These are phyloP conservation scores for Schizochytrium sp. DNA, from an alignment of 108 stramenopile species.

Conservation along the genomic window DNA sequence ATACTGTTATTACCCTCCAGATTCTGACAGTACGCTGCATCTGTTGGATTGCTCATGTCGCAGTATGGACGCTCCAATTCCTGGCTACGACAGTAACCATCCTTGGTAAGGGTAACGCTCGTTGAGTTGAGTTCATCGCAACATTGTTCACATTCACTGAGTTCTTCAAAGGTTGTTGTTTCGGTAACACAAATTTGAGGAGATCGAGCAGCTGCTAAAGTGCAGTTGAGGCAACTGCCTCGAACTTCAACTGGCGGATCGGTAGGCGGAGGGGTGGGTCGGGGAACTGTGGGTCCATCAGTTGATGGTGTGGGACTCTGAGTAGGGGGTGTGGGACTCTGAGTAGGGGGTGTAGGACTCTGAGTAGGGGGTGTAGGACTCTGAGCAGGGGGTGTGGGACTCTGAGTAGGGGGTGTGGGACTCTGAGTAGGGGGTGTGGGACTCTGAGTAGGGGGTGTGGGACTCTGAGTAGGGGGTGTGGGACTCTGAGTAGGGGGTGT, in stretches of 20 bases:
- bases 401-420: too few relatives aligned
- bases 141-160: background rate
- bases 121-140: background rate
- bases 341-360: too few relatives aligned
- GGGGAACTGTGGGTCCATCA: too few relatives aligned
- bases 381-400: too few relatives aligned
- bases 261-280: too few relatives aligned
- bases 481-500: too few relatives aligned
- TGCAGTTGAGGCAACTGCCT: background rate
- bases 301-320: too few relatives aligned
- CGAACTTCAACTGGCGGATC: too few relatives aligned
- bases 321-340: background rate
- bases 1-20: background rate
- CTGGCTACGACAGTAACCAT: constrained; percentile 41
- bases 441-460: too few relatives aligned
- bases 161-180: background rate
- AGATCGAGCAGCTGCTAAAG: background rate
- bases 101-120: background rate
- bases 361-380: too few relatives aligned
- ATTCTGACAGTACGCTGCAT: background rate
- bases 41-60: background rate
- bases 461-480: too few relatives aligned
- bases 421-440: too few relatives aligned
- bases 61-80: constrained; percentile 13
- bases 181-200: background rate